phyloP scores from a whole-genome alignment of 139 green algal genomes.

The Pleodorina starrii region DNA sequence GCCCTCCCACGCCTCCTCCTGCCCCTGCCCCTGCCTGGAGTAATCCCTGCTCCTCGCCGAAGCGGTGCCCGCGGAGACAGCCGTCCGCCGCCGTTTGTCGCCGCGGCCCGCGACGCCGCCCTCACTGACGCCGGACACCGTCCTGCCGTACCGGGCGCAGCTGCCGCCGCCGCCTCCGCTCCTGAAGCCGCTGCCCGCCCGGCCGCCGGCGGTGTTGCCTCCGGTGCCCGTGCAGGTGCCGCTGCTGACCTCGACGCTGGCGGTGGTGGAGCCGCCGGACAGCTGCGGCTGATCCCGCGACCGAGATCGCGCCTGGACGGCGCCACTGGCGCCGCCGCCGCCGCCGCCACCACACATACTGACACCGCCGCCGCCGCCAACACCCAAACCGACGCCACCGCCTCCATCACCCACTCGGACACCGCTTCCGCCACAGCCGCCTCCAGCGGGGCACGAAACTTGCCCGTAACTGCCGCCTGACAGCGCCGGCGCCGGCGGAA shows the following conservation, averaged over 20 bases:
- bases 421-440: too few relatives aligned
- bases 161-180: not conserved
- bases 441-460: too few relatives aligned
- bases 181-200: not conserved
- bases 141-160: not conserved
- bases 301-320: not conserved
- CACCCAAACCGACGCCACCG: too few relatives aligned
- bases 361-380: not conserved
- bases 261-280: conserved; percentile 10
- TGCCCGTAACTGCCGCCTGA: not conserved
- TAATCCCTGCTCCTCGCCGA: not conserved
- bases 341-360: not conserved
- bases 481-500: not conserved
- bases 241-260: conserved; percentile 36
- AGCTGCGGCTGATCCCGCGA: not conserved
- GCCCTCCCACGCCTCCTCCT: not conserved
- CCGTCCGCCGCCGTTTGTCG: not conserved
- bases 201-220: too few relatives aligned
- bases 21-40: too few relatives aligned
- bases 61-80: too few relatives aligned
- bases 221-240: not conserved
- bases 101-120: not conserved
- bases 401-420: too few relatives aligned
- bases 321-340: not conserved
- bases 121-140: not conserved